Evolutionary conservation across 1,284 basidiomycete species (phyloP).

Genomic region (Ceratobasidium sp.): DNA sequence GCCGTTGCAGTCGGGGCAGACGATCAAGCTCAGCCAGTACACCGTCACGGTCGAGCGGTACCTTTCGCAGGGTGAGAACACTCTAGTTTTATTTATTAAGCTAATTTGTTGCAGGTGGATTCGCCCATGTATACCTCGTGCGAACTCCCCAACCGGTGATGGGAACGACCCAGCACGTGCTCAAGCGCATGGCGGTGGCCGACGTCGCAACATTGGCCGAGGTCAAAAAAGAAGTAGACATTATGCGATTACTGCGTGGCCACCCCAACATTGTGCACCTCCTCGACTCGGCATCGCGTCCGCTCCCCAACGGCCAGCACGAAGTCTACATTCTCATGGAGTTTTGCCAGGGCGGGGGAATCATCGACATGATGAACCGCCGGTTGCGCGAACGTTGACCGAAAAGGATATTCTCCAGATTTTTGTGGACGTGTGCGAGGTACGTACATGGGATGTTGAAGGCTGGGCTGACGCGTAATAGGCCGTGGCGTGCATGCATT

Average conservation of each 20-base stretch:
- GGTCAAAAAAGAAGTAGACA: conserved; percentile 97
- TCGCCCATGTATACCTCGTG: conserved; percentile 98
- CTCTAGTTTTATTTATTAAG: conserved; percentile 17
- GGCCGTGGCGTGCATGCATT: conserved; percentile 94
- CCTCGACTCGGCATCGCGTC: conserved; percentile 91
- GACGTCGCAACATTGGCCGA: conserved; percentile 90
- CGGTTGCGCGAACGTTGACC: conserved; percentile 90
- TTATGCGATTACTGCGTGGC: conserved; percentile 90
- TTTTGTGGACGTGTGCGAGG: conserved; percentile 92
- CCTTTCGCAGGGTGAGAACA: conserved; percentile 81
- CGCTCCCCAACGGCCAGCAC: conserved; percentile 79
- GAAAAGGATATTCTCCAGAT: conserved; percentile 97
- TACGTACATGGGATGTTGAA: conserved; percentile 40
- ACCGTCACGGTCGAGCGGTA: conserved; percentile 88
- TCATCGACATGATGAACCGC: conserved; percentile 99
- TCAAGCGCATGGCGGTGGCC: conserved; percentile 95
- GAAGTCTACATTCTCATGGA: conserved; percentile 99
- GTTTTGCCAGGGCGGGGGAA: conserved; percentile 91
- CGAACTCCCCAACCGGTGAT: conserved; percentile 84
- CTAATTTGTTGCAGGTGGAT: conserved; percentile 74
- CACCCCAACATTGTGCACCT: conserved; percentile 94
- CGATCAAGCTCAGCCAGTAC: conserved; percentile 88
- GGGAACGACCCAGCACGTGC: conserved; percentile 91
- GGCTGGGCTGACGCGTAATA: conserved; percentile 39
- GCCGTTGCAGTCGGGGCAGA: conserved; percentile 70